Conservation (phyloP, 1,284 basidiomycete species). For the Cystobasidium slooffiae region DNA sequence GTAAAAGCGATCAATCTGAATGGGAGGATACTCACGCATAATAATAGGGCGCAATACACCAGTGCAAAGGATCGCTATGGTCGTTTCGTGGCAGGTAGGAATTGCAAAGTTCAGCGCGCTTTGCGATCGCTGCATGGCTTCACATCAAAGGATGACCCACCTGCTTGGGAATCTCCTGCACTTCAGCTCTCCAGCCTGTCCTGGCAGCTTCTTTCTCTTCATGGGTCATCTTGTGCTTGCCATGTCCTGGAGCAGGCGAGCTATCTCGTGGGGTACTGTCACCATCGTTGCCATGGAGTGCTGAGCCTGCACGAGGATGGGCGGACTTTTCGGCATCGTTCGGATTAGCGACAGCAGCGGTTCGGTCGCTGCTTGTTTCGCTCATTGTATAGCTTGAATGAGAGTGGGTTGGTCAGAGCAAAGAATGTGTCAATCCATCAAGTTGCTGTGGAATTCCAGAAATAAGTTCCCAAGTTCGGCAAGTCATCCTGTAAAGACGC, state of each 20-base stretch:
- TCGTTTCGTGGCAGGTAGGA: background rate
- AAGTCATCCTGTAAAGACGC: no score
- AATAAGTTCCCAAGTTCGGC: no score
- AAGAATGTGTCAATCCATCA: no score
- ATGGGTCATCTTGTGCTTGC: constrained; percentile 30
- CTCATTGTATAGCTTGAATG: no score
- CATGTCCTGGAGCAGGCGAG: background rate
- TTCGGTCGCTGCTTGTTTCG: constrained; percentile 16
- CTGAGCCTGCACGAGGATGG: background rate
- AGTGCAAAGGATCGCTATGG: constrained; percentile 32
- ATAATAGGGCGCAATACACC: constrained; percentile 24
- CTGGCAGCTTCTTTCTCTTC: constrained; percentile 34
- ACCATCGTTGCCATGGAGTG: background rate
- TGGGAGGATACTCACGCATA: constrained; percentile 6
- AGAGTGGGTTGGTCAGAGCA: no score
- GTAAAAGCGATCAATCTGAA: no score
- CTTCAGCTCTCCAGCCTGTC: constrained; percentile 34
- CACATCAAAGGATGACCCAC: background rate
- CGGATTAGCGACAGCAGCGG: background rate
- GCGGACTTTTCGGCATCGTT: constrained; percentile 22
- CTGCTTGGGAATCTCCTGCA: constrained; percentile 42
- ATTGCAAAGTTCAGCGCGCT: background rate
- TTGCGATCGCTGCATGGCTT: background rate
- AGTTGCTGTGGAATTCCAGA: no score
- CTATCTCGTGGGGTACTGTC: background rate